Evolutionary conservation across 495 filamentous ascomycete species (phyloP).

Genomic region (Letharia lupina): DNA sequence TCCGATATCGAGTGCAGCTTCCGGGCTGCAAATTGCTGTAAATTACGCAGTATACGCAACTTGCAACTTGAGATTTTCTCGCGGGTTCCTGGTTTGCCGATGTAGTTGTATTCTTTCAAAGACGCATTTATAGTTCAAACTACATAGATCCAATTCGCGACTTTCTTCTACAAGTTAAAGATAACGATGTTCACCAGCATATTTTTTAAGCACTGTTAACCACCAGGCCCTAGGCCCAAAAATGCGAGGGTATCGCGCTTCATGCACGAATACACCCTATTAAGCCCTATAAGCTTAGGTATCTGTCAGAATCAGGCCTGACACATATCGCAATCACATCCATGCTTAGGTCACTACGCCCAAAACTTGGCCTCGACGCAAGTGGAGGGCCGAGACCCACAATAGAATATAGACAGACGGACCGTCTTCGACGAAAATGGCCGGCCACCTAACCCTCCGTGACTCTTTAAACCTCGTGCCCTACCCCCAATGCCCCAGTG

Average conservation of each 20-base stretch:
- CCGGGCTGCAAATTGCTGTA: too few species aligned
- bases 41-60: too few species aligned
- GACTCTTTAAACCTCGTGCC: not conserved
- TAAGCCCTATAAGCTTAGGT: too few species aligned
- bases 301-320: too few species aligned
- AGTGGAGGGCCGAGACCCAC: conserved; percentile 13
- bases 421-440: conserved; percentile 11
- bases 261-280: too few species aligned
- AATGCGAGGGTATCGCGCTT: too few species aligned
- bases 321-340: conserved; percentile 1
- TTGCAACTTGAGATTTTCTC: too few species aligned
- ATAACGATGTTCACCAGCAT: not conserved
- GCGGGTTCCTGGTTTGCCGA: too few species aligned
- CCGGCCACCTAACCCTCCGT: not conserved
- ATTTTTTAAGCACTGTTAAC: too few species aligned
- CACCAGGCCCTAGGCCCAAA: too few species aligned
- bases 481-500: not conserved
- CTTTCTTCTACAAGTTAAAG: not conserved
- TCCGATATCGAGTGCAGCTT: too few species aligned
- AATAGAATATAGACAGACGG: not conserved
- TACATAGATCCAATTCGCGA: not conserved
- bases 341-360: conserved; percentile 5
- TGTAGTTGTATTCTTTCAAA: not conserved
- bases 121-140: not conserved
- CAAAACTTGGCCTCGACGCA: conserved; percentile 8